Base-by-base conservation (phyloP, 2,329 filamentous ascomycete genomes). In the Aspergillus novofumigatus region DNA sequence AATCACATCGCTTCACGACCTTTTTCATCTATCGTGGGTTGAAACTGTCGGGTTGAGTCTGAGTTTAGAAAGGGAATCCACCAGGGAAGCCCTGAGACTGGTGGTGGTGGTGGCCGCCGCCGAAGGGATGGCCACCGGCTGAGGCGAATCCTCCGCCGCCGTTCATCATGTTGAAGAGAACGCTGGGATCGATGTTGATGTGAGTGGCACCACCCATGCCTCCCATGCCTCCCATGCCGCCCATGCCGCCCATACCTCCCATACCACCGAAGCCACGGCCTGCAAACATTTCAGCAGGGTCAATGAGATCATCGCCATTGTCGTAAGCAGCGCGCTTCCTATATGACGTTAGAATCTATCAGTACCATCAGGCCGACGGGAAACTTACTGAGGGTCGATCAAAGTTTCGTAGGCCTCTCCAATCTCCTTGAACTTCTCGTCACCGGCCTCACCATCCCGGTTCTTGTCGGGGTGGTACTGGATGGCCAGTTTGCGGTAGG, bases 401-500 rank as follows among this genome's bases (percentile, higher is more conserved):
- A 99, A 79, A 51, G 89, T 95, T 78, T 99, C 94, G 73, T 99
- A 96, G 44, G 93, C 93, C 80, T 99, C 94, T 68, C 92, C 90
- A 72, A 97, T 90, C 72, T 99, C 94, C 84, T 99, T 97, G 84
- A 99, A 99, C 70, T 90, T 87, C 68, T 92, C 93, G 60, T 94
- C 94, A 52, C 86, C 82, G 57, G 86, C 83, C 67, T 97, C 90
- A 61, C 89, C 90, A 59, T 77, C 72, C 1, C 89, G 91, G 77
- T 97, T 99, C 85, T 99, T 99, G 79, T 99, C 94, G 2, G 94
- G 94, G 75, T 99, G 94, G 72, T 96, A 90, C 63, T 92, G 82
- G 65, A 99, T 93, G 56, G 94, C 94, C 70, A 96, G 83, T 77
- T 94, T 96, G 64, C 93, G 87, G 80, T 99, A 99, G 1, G 93